A percentile compares a stretch with the other conserved stretches of the same genome.
Conservation (phyloP, 495 filamentous ascomycete species). For the Aspergillus saccharolyticus region DNA sequence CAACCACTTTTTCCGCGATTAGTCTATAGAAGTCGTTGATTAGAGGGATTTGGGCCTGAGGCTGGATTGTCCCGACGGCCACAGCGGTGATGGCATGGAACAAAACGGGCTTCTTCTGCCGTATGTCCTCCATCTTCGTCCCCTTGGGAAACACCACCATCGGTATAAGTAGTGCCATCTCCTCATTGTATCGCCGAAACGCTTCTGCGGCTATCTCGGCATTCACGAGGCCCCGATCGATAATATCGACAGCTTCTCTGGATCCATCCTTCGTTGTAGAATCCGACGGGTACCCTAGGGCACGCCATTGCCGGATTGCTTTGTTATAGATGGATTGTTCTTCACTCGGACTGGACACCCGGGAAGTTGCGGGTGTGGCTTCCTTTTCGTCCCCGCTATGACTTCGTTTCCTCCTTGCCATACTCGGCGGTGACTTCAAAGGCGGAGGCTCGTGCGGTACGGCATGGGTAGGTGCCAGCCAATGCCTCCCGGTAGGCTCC, state of each 20-base stretch:
- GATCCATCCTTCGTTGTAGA: conserved; percentile 8
- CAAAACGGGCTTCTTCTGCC: conserved; percentile 67
- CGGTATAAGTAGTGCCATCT: conserved; percentile 69
- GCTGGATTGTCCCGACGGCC: conserved; percentile 57
- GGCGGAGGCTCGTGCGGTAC: not conserved
- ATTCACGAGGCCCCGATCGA: conserved; percentile 65
- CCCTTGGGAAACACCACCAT: conserved; percentile 68
- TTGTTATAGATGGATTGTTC: conserved; percentile 17
- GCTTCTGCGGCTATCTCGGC: conserved; percentile 56
- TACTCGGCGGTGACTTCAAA: conserved; percentile 6
- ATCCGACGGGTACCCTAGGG: conserved; percentile 6
- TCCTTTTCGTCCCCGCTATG: conserved; percentile 24
- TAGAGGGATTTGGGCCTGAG: conserved; percentile 54
- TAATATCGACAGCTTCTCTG: conserved; percentile 52
- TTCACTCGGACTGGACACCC: conserved; percentile 22
- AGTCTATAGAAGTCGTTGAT: conserved; percentile 65
- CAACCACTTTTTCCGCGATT: conserved; percentile 68
- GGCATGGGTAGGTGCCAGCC: conserved; percentile 16
- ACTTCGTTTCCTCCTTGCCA: conserved; percentile 21
- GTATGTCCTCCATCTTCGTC: conserved; percentile 61
- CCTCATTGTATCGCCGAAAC: conserved; percentile 63
- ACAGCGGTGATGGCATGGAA: conserved; percentile 75
- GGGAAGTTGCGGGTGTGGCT: conserved; percentile 16
- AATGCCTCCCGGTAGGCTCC: conserved; percentile 11
- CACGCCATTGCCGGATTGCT: conserved; percentile 10